phyloP scores from a whole-genome alignment of 1,139 yeast genomes.

The Scheffersomyces lignicola region DNA sequence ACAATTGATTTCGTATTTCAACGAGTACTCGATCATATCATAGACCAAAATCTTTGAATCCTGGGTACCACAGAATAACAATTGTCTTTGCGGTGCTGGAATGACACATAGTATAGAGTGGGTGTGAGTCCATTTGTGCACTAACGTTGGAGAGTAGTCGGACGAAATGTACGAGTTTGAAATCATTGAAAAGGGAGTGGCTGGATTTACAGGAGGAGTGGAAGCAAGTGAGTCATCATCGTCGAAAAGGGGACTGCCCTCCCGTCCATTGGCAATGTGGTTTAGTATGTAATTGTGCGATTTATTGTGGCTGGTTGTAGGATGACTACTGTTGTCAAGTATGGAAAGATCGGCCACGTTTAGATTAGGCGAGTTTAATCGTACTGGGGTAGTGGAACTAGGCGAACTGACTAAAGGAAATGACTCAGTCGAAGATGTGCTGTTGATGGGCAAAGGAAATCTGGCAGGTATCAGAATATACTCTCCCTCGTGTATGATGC shows the following conservation, averaged over 20 bases:
- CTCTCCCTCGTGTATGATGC: slow-evolving; percentile 32
- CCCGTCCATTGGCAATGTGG: slow-evolving; percentile 1
- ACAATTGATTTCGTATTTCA: slow-evolving; percentile 35
- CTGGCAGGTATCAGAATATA: slow-evolving; percentile 25
- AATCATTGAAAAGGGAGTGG: slow-evolving; percentile 4
- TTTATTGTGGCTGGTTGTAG: slow-evolving; percentile 5
- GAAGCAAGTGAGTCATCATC: slow-evolving; percentile 10
- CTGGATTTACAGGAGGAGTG: slow-evolving; percentile 12
- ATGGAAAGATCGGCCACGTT: slow-evolving; percentile 10
- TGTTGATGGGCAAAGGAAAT: slow-evolving; percentile 29
- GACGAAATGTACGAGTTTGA: slow-evolving; percentile 5
- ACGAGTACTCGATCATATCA: slow-evolving; percentile 65
- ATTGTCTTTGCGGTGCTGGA: slow-evolving; percentile 56
- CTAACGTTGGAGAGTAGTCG: slow-evolving; percentile 20
- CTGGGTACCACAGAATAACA: slow-evolving; percentile 90
- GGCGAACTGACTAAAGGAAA: slow-evolving; percentile 10
- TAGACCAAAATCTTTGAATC: slow-evolving; percentile 77
- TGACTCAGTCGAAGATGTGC: slow-evolving; percentile 19
- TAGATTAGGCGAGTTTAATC: slow-evolving; percentile 21
- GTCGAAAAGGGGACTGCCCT: not conserved
- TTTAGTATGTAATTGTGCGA: slow-evolving; percentile 6
- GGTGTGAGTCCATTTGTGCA: slow-evolving; percentile 77
- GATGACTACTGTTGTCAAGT: slow-evolving; percentile 6
- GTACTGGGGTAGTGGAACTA: slow-evolving; percentile 17
- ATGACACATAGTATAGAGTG: slow-evolving; percentile 79